Conservation (phyloP, 306 rosid genomes). For the Begonia peltatifolia region DNA sequence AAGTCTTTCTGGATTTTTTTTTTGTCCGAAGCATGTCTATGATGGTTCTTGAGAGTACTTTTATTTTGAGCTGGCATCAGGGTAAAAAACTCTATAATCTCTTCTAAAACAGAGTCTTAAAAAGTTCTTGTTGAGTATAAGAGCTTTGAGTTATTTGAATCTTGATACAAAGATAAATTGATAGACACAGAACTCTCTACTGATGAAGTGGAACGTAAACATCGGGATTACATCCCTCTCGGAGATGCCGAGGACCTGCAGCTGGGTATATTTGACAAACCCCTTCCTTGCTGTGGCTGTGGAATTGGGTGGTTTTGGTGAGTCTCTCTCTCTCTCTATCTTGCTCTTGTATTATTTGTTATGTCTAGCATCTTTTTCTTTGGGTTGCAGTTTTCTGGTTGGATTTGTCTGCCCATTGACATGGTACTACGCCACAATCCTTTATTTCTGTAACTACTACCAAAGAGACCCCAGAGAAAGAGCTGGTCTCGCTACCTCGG, state of each 20-base stretch:
- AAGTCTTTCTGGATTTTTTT: too few relatives aligned
- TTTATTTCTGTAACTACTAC: slow-evolving; percentile 51
- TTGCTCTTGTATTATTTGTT: too few relatives aligned
- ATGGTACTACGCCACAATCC: slow-evolving; percentile 79
- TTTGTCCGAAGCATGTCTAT: too few relatives aligned
- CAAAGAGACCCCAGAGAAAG: slow-evolving; percentile 93
- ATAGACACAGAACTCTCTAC: not conserved
- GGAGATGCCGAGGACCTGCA: slow-evolving; percentile 66
- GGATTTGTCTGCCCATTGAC: slow-evolving; percentile 68
- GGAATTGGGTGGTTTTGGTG: slow-evolving; percentile 98
- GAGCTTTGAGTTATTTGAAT: not conserved
- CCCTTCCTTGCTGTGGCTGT: slow-evolving; percentile 88
- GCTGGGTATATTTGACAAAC: slow-evolving; percentile 61
- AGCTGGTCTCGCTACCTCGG: slow-evolving; percentile 89
- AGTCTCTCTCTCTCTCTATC: slow-evolving; percentile 17
- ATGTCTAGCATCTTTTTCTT: not conserved
- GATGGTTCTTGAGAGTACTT: too few relatives aligned
- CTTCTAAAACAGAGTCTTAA: too few relatives aligned
- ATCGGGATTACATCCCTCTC: slow-evolving; percentile 46
- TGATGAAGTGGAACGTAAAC: slow-evolving; percentile 24
- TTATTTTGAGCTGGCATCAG: too few relatives aligned
- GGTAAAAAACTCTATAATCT: too few relatives aligned
- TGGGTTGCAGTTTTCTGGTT: slow-evolving; percentile 52
- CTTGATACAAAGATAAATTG: not conserved
- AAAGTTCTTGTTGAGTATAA: too few relatives aligned